Percentiles rank a stretch among this genome's conserved stretches.
These are phyloP conservation scores for Neocatenulostroma microsporum DNA, from an alignment of 2,329 filamentous ascomycete species.

Conservation along the genomic window DNA sequence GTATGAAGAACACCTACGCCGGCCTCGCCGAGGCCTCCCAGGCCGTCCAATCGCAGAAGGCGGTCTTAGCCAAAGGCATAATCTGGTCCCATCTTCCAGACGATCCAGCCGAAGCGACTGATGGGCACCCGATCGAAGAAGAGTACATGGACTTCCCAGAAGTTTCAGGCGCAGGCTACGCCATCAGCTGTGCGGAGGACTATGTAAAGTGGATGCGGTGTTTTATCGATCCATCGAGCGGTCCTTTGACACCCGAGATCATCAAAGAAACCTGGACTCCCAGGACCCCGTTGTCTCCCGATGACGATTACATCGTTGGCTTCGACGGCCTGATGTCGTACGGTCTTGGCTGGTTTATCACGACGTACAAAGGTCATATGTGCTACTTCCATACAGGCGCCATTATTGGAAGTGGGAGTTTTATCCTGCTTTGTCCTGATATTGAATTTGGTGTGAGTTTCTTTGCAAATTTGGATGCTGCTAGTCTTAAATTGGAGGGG, in stretches of 20 bases:
- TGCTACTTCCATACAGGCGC: slow-evolving; percentile 2
- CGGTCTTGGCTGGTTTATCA: neutral
- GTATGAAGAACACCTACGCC: slow-evolving; percentile 1
- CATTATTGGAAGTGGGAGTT: slow-evolving; percentile 1
- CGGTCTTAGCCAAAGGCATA: neutral
- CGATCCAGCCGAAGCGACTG: neutral
- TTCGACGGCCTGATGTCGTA: slow-evolving; percentile 1
- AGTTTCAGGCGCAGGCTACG: slow-evolving; percentile 1
- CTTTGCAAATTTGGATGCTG: slow-evolving; percentile 3
- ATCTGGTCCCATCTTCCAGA: neutral
- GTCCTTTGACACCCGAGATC: neutral
- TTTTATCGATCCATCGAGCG: neutral
- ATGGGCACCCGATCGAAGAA: slow-evolving; percentile 1
- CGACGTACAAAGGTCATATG: neutral
- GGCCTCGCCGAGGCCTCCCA: neutral
- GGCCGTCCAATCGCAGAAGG: neutral
- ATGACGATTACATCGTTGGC: neutral
- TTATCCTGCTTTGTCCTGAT: slow-evolving; percentile 1
- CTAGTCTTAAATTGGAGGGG: slow-evolving; percentile 1
- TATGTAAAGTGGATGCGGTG: slow-evolving; percentile 2
- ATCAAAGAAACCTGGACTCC: slow-evolving; percentile 6
- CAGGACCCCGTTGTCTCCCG: neutral
- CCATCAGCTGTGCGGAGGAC: neutral
- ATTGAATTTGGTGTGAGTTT: neutral
- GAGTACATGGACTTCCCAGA: neutral